Evolutionary conservation across 768 basidiomycete species (phyloP), one percentile per base, ranked within the genome.

Genomic region (Panaeolus papilionaceus): DNA sequence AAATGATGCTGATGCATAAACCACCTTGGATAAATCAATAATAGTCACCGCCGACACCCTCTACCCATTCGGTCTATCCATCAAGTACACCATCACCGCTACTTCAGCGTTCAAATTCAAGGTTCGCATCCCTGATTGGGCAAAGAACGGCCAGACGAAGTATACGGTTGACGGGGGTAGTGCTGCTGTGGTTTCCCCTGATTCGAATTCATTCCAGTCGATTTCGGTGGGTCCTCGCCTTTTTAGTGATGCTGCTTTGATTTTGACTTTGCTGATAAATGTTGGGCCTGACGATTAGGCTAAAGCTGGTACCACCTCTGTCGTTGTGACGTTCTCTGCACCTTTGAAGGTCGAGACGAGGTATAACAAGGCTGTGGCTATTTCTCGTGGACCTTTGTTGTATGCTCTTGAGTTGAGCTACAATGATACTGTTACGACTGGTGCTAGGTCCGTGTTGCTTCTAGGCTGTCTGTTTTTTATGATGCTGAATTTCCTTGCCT

Each of bases 81-180:
- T 83, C 68, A 75, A 73, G 5, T 82, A 83, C 66, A 76, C 77
- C 9, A 74, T 82, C 44, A 75, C 76, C 0, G 76, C 81, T 1
- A 67, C 75, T 2, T 72, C 71, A 20, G 62, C 78, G 3, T 79
- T 83, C 66, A 69, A 74, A 0, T 81, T 82, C 72, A 79, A 79
- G 38, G 76, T 83, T 42, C 79, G 81, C 26, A 70, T 83, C 2
- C 81, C 79, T 0, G 75, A 72, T 4, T 83, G 79, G 79, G 82
- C 82, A 2, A 76, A 79, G 67, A 80, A 74, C 42, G 68, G 69
- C 33, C 65, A 71, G 18, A 82, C 79, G 68, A 81, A 79, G 9
- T 78, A 82, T 18, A 68, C 74, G 4, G 74, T 83, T 26, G 79
- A 79, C 44, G 70, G 69, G 0, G 74, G 66, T 7, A 71, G 72